A percentile compares a stretch with the other conserved stretches of the same genome.
Conservation (phyloP, 495 filamentous ascomycete species). For the Ramalina peruviana region DNA sequence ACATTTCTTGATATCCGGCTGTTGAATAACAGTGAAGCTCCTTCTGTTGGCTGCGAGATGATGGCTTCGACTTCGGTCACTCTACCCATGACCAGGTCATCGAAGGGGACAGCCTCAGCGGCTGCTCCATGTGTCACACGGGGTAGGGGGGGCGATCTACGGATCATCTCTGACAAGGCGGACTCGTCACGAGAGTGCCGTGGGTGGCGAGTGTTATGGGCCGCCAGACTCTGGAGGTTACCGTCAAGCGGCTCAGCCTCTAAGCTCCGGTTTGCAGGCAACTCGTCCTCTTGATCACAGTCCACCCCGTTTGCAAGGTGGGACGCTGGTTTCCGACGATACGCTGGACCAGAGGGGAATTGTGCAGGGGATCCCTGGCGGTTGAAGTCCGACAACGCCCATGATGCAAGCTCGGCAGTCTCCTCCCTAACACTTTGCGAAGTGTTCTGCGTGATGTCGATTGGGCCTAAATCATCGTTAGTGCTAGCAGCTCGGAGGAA, state of each 20-base stretch:
- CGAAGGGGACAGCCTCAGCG: constrained; percentile 14
- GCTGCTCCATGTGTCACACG: no score
- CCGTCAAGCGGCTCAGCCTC: constrained; percentile 39
- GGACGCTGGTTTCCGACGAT: background rate
- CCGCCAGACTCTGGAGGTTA: constrained; percentile 45
- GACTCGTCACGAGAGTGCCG: constrained; percentile 31
- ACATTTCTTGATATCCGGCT: constrained; percentile 13
- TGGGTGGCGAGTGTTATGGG: constrained; percentile 19
- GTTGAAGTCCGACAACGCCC: constrained; percentile 54
- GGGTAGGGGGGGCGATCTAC: constrained; percentile 29
- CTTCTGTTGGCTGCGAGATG: constrained; percentile 19
- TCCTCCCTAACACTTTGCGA: constrained; percentile 71
- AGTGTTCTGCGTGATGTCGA: constrained; percentile 59
- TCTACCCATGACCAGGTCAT: constrained; percentile 8
- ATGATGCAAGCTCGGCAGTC: constrained; percentile 79
- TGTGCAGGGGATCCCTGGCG: constrained; percentile 15
- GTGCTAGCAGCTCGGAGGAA: constrained; percentile 8
- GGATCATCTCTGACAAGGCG: constrained; percentile 50
- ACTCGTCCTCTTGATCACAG: background rate
- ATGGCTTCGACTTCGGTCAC: constrained; percentile 14
- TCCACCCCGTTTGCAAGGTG: background rate
- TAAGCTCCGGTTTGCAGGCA: constrained; percentile 13
- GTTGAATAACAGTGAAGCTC: constrained; percentile 20
- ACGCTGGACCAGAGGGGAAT: background rate
- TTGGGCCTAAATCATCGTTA: constrained; percentile 25